Percentiles rank a stretch among this genome's conserved stretches.
phyloP scores from a whole-genome alignment of 1,284 basidiomycete species.

The Papiliotrema fonsecae region DNA sequence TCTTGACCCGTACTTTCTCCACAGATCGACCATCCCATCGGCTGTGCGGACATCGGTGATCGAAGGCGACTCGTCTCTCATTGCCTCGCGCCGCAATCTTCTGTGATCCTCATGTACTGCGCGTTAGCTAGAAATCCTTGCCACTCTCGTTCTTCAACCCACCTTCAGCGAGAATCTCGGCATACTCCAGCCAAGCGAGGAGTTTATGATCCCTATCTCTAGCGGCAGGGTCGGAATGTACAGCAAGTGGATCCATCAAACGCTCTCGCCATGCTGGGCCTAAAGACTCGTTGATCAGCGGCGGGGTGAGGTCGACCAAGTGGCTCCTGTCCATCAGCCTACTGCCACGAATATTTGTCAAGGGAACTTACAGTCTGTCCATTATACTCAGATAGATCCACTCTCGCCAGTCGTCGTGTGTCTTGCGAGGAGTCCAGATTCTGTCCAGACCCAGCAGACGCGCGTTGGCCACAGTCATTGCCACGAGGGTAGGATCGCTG shows the following conservation, averaged over 20 bases:
- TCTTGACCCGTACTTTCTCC: constrained; percentile 22
- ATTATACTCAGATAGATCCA: constrained; percentile 45
- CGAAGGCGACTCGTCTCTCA: neutral
- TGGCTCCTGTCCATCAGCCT: constrained; percentile 13
- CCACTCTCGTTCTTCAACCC: constrained; percentile 12
- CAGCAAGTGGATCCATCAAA: constrained; percentile 9
- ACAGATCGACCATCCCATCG: constrained; percentile 21
- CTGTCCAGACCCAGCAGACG: constrained; percentile 29
- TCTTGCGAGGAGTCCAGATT: constrained; percentile 16
- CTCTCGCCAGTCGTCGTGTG: constrained; percentile 44
- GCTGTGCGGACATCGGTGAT: neutral
- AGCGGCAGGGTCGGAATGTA: constrained; percentile 28
- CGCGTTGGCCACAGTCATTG: constrained; percentile 36
- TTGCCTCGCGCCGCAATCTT: neutral
- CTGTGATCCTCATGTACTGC: constrained; percentile 11
- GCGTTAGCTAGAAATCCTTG: neutral
- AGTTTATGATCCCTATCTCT: constrained; percentile 44
- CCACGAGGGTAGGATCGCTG: constrained; percentile 32
- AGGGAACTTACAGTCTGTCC: constrained; percentile 38
- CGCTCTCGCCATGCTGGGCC: constrained; percentile 36
- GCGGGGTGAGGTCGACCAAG: constrained; percentile 32
- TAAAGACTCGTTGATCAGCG: constrained; percentile 30
- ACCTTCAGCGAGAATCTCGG: constrained; percentile 41
- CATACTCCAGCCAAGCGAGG: constrained; percentile 46
- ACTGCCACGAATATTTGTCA: neutral